Conservation (phyloP, 192 early-diverging fungal species). For the Backusella luteola region DNA sequence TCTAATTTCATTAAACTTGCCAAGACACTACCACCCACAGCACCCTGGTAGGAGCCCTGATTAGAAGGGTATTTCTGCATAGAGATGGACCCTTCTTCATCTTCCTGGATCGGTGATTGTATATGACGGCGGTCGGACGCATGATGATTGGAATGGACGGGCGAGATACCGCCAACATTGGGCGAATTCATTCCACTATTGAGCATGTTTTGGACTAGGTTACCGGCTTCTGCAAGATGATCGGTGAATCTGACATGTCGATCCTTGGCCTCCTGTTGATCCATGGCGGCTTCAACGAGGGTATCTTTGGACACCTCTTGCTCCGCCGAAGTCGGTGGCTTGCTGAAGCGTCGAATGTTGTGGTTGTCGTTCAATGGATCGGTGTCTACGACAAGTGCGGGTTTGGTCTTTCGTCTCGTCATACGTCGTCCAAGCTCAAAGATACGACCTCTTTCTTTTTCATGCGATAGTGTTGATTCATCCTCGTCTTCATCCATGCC, state of each 20-base stretch:
- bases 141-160: background rate
- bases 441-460: background rate
- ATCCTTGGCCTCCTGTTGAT: slow-evolving; percentile 20
- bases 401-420: background rate
- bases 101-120: background rate
- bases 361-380: background rate
- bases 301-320: background rate
- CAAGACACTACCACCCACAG: slow-evolving; percentile 23
- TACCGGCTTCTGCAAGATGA: slow-evolving; percentile 27
- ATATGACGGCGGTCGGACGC: background rate
- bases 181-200: background rate
- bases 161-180: background rate
- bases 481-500: background rate
- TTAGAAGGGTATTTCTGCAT: background rate
- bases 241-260: slow-evolving; percentile 29
- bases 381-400: background rate
- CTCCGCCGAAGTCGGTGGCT: background rate
- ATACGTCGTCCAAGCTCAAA: background rate
- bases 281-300: slow-evolving; percentile 23
- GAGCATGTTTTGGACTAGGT: slow-evolving; percentile 28
- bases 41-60: background rate
- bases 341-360: slow-evolving; percentile 3
- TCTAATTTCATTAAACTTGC: slow-evolving; percentile 33
- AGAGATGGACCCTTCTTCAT: background rate
- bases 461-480: background rate